Conservation (phyloP, 1,284 basidiomycete genomes). For the Coniophora puteana region DNA sequence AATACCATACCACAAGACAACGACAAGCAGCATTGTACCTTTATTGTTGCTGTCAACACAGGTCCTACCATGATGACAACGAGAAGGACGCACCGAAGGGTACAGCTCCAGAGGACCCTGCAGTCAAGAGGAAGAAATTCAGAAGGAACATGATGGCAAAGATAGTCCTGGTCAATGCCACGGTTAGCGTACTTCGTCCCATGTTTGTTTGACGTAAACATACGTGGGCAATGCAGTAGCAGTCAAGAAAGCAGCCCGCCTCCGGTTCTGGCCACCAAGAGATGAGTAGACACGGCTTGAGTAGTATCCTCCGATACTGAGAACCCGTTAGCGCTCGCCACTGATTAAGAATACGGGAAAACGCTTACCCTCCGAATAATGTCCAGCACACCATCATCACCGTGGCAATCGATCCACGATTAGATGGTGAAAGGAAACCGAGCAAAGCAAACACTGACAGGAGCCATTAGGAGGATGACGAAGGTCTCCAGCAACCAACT, state of each 20-base stretch:
- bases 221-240: constrained; percentile 88
- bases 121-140: constrained; percentile 82
- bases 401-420: constrained; percentile 91
- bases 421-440: constrained; percentile 96
- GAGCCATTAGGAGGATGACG: neutral
- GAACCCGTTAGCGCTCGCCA: constrained; percentile 1
- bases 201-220: constrained; percentile 20
- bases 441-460: constrained; percentile 85
- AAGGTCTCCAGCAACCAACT: constrained; percentile 14
- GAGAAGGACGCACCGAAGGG: constrained; percentile 71
- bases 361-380: constrained; percentile 75
- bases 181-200: constrained; percentile 4
- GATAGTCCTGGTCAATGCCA: constrained; percentile 52
- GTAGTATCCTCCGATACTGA: constrained; percentile 84
- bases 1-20: constrained; percentile 94
- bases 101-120: constrained; percentile 91
- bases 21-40: constrained; percentile 88
- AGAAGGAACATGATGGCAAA: constrained; percentile 84
- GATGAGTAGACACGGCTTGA: constrained; percentile 84
- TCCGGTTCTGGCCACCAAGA: constrained; percentile 77
- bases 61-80: neutral
- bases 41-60: constrained; percentile 1
- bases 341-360: neutral
- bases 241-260: constrained; percentile 85
- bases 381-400: constrained; percentile 98